These are phyloP conservation scores for Nadsonia starkeyi-henricii DNA, from an alignment of 1,139 yeast species.

Conservation along the genomic window DNA sequence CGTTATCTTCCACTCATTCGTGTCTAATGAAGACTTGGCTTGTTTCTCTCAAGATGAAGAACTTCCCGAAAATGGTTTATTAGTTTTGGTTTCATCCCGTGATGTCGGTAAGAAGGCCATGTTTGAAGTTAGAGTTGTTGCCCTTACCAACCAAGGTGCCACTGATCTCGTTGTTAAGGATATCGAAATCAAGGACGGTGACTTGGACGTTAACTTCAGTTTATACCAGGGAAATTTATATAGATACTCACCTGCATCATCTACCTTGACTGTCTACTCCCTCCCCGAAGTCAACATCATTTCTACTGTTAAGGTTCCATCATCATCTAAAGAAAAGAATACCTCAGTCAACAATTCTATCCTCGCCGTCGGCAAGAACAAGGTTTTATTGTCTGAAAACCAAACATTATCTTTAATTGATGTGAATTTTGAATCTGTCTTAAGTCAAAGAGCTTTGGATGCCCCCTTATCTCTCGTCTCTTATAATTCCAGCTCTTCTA, in stretches of 20 bases:
- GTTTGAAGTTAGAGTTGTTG: constrained; percentile 12
- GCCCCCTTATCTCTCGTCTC: constrained; percentile 11
- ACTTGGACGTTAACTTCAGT: constrained; percentile 9
- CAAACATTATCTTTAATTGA: constrained; percentile 28
- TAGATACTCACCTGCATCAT: constrained; percentile 8
- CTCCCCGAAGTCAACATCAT: constrained; percentile 9
- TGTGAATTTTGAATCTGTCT: constrained; percentile 27
- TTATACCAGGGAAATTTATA: constrained; percentile 13
- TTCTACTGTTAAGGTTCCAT: constrained; percentile 3
- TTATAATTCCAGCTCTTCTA: constrained; percentile 11
- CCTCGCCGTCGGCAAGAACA: constrained; percentile 20
- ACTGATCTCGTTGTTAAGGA: constrained; percentile 11
- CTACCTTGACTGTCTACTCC: constrained; percentile 8
- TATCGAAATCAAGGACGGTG: constrained; percentile 9
- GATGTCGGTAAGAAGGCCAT: constrained; percentile 11
- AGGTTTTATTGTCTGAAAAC: constrained; percentile 26
- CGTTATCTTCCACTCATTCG: constrained; percentile 10
- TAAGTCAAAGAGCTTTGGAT: constrained; percentile 22
- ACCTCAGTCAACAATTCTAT: constrained; percentile 27
- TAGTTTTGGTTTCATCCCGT: constrained; percentile 12
- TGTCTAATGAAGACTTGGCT: neutral
- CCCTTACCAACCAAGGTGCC: constrained; percentile 10
- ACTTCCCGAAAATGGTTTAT: constrained; percentile 14
- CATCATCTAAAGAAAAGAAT: constrained; percentile 5
- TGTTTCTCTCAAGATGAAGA: constrained; percentile 8